A percentile compares a stretch with the other conserved stretches of the same genome.
phyloP scores from a whole-genome alignment of 345 rosid genomes.

The Corymbia maculata region DNA sequence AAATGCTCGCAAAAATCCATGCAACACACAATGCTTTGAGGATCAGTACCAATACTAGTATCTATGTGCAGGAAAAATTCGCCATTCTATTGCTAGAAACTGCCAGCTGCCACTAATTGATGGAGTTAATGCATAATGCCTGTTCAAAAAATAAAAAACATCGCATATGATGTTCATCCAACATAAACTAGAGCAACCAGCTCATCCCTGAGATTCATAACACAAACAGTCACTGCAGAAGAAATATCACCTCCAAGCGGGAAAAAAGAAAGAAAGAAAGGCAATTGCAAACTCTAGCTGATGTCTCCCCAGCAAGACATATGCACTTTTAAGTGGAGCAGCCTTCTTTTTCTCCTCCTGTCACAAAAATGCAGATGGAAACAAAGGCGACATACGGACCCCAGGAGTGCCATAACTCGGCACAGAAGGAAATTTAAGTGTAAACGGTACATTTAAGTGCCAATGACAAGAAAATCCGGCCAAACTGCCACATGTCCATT shows the following conservation, averaged over 20 bases:
- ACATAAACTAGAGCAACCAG: slow-evolving; percentile 67
- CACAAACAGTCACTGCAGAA: slow-evolving; percentile 79
- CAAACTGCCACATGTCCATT: no score
- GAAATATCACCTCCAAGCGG: slow-evolving; percentile 84
- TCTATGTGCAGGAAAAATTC: slow-evolving; percentile 6
- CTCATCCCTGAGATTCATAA: slow-evolving; percentile 76
- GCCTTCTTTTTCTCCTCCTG: slow-evolving; percentile 90
- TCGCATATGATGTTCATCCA: not conserved
- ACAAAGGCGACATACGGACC: no score
- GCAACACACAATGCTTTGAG: not conserved
- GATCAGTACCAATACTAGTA: not conserved
- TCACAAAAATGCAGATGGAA: not conserved
- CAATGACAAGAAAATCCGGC: no score
- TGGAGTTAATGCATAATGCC: slow-evolving; percentile 67
- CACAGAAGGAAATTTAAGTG: no score
- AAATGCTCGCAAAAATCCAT: not conserved
- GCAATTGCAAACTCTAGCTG: slow-evolving; percentile 81
- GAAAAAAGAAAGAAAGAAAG: no score
- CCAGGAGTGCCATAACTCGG: no score
- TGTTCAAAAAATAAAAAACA: slow-evolving; percentile 9
- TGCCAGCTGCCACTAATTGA: slow-evolving; percentile 54
- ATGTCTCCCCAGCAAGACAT: slow-evolving; percentile 88
- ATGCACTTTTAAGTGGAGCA: slow-evolving; percentile 92
- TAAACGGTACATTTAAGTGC: no score
- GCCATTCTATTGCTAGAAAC: slow-evolving; percentile 84